Conservation (phyloP, 108 stramenopile genomes). For the Bacterosira constricta region DNA sequence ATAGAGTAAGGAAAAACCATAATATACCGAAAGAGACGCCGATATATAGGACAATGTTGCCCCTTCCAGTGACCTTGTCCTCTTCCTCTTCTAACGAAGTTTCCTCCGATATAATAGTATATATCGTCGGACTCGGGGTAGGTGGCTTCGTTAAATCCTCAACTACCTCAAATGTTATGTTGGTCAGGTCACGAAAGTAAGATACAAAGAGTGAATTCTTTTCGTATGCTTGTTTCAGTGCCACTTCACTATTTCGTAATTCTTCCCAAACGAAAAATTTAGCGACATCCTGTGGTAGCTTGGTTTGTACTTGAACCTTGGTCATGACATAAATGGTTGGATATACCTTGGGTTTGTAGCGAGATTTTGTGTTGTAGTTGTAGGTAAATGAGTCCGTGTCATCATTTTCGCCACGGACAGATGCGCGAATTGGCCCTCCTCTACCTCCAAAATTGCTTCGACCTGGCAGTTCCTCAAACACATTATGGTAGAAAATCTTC, state of each 20-base stretch:
- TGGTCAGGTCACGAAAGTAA: constrained; percentile 11
- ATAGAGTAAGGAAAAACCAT: constrained; percentile 16
- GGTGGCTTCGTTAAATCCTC: constrained; percentile 13
- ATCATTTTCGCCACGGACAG: background rate
- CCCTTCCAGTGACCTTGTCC: background rate
- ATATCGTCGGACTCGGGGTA: constrained; percentile 8
- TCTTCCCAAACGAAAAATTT: constrained; percentile 25
- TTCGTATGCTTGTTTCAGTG: background rate
- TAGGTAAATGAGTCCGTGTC: background rate
- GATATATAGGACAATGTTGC: background rate
- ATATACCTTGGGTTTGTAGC: constrained; percentile 5
- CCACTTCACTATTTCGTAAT: background rate
- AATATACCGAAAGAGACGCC: constrained; percentile 17
- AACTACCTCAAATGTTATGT: constrained; percentile 5
- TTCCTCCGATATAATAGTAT: too few species aligned
- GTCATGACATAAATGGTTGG: constrained; percentile 25
- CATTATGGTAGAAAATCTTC: constrained; percentile 6
- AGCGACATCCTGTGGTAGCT: constrained; percentile 17
- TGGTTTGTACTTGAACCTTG: background rate
- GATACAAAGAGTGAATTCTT: constrained; percentile 17
- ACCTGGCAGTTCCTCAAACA: background rate
- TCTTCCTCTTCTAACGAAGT: constrained; percentile 7
- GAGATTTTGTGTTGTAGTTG: constrained; percentile 2
- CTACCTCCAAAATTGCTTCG: background rate
- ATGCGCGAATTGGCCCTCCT: background rate